Conservation (phyloP, 495 filamentous ascomycete species). For the Aspergillus coremiiformis region DNA sequence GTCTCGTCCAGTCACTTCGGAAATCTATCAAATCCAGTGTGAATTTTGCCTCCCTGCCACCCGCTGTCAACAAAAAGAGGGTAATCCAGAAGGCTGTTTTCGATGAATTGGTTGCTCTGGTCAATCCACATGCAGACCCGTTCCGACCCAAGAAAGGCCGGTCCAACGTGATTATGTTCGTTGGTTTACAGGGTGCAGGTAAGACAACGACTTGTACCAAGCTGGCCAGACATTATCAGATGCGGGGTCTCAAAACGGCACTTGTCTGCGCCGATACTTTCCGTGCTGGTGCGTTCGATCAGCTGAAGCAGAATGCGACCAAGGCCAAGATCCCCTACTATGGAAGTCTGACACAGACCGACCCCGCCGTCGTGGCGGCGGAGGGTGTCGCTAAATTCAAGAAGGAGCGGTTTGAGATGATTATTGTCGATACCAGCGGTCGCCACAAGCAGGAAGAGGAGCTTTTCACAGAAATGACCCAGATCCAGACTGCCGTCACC, state of each 20-base stretch:
- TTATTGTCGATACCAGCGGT: constrained; percentile 95
- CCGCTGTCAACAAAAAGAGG: constrained; percentile 93
- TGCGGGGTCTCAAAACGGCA: constrained; percentile 86
- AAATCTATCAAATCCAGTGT: constrained; percentile 87
- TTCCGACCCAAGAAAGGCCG: constrained; percentile 98
- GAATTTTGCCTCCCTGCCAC: constrained; percentile 84
- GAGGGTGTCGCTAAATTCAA: constrained; percentile 99
- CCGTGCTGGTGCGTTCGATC: constrained; percentile 95
- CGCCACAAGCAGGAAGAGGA: constrained; percentile 91
- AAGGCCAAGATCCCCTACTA: constrained; percentile 99
- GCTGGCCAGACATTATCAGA: constrained; percentile 89
- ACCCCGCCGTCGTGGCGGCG: constrained; percentile 83
- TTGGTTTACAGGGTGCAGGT: constrained; percentile 91
- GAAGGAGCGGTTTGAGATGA: constrained; percentile 96
- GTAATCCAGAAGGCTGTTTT: constrained; percentile 97
- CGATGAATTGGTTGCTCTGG: constrained; percentile 90
- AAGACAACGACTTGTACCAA: constrained; percentile 99
- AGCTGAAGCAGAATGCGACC: constrained; percentile 96
- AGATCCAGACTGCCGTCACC: constrained; percentile 85
- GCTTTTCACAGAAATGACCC: constrained; percentile 94
- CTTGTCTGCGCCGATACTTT: constrained; percentile 98
- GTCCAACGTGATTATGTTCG: constrained; percentile 97
- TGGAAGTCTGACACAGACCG: constrained; percentile 89
- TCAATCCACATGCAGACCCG: constrained; percentile 90
- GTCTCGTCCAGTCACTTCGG: constrained; percentile 84